Base-by-base conservation (phyloP, 2,329 filamentous ascomycete species). In the Cryphonectria naterciae region DNA sequence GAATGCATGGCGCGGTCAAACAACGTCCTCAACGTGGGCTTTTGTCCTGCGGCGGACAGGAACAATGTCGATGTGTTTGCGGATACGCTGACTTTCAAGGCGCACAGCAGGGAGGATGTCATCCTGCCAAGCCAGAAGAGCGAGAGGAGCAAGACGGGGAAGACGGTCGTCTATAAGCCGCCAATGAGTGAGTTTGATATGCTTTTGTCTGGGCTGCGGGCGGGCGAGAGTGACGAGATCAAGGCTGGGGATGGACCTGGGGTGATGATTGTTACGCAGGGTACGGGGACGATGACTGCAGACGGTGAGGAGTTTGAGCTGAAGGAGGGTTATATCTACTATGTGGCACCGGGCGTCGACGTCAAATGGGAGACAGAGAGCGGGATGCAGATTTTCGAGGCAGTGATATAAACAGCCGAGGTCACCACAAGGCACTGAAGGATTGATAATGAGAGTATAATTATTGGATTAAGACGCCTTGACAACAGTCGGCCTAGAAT, bases 1-100 rank as follows among this genome's bases (percentile, higher is more conserved):
- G 92, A 94, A 79, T 93, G 91, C 80, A 94, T 94, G 92, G 92
- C 92, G 1, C 86, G 91, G 10, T 89, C 86, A 28, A 90, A 94
- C 81, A 93, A 93, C 70, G 91, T 94, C 1, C 83, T 94, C 65
- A 93, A 92, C 78, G 89, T 88, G 0, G 92, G 92, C 0, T 93
- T 95, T 82, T 94, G 91, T 74, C 91, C 92, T 0, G 83, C 84
- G 1, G 86, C 88, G 0, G 88, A 92, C 63, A 85, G 91, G 17
- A 86, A 92, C 76, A 88, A 84, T 60, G 83, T 90, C 35, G 89
- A 92, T 25, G 78, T 90, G 39, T 94, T 94, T 79, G 84, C 83
- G 32, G 82, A 86, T 4, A 85, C 87, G 1, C 77, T 94, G 25
- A 91, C 87, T 0, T 94, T 93, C 81, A 83, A 83, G 49, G 87